Evolutionary conservation across 169 alveolate genomes (phyloP), one percentile per base, ranked within the genome.

Genomic region (Babesia caballi): DNA sequence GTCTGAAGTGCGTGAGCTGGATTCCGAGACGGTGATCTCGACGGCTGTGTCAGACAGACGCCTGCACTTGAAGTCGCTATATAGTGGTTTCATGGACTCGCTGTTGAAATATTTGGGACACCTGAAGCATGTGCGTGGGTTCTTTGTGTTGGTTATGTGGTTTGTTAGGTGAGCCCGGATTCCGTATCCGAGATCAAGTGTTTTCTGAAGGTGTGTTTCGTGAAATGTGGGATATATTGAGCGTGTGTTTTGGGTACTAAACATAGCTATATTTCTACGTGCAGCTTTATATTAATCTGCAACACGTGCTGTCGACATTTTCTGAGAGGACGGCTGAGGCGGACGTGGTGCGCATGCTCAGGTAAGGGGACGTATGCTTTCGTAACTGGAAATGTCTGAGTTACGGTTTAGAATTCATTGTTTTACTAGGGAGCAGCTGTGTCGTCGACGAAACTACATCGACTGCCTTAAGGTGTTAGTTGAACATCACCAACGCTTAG

Each of bases 391-490:
- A 38, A 38, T 38, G 44, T 17, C 44, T 38, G 44, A 1, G 44
- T 38, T 12, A 11, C 1, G 7, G 14, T 17, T 38, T 12, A 38
- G n/a, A 3, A 11, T 53, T 30, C 1, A 12, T 53, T 23, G 36
- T 0, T 27, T 21, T 46, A 14, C 2, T 51, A 77, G 86, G 74
- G 85, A 77, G 7, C 91, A 87, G 56, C 80, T 87, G 19, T 44
- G 66, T 52, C 66, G 91, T 54, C 66, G 90, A 51, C 85, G 89
- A 47, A 68, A 72, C 53, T 86, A 84, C 46, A 74, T 87, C 30
- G 93, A 87, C 66, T 66, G 84, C 65, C 73, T 87, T 87, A 87
- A 87, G 66, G 61, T 84, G 82, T 83, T 76, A 38, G 77, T 87
- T 28, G 27, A 60, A 33, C 33, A 41, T 30, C 61, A 41, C 69